These are phyloP conservation scores for Plasmodium malariae DNA, from an alignment of 169 alveolate species.

Conservation along the genomic window DNA sequence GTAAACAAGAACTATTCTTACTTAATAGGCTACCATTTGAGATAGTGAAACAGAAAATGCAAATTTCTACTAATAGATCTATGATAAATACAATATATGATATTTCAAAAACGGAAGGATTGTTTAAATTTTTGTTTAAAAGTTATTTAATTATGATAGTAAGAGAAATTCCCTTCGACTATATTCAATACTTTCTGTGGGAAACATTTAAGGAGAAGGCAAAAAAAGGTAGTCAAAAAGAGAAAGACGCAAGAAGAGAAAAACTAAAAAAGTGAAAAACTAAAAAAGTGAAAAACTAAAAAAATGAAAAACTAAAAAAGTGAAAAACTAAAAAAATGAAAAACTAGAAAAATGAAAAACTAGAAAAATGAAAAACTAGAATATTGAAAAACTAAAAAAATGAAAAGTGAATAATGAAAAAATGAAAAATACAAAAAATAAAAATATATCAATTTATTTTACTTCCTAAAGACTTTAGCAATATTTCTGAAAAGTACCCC, in stretches of 20 bases:
- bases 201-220: conserved; percentile 85
- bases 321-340: too few species aligned
- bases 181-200: conserved; percentile 92
- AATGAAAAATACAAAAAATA: background rate
- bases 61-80: conserved; percentile 88
- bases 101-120: conserved; percentile 87
- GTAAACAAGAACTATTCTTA: background rate
- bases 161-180: conserved; percentile 94
- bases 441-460: conserved; percentile 4
- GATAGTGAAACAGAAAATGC: conserved; percentile 92
- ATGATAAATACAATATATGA: conserved; percentile 80
- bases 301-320: too few species aligned
- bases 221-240: conserved; percentile 35
- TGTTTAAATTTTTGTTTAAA: conserved; percentile 89
- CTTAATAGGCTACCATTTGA: conserved; percentile 92
- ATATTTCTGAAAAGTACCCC: conserved; percentile 36
- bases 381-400: background rate
- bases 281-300: too few species aligned
- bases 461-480: conserved; percentile 26
- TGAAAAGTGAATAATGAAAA: background rate
- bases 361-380: too few species aligned
- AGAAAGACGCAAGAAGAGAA: too few species aligned
- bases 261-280: too few species aligned
- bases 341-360: too few species aligned
- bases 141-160: conserved; percentile 86